These are phyloP conservation scores for Acarospora socialis DNA, from an alignment of 2,329 filamentous ascomycete genomes.

Conservation along the genomic window DNA sequence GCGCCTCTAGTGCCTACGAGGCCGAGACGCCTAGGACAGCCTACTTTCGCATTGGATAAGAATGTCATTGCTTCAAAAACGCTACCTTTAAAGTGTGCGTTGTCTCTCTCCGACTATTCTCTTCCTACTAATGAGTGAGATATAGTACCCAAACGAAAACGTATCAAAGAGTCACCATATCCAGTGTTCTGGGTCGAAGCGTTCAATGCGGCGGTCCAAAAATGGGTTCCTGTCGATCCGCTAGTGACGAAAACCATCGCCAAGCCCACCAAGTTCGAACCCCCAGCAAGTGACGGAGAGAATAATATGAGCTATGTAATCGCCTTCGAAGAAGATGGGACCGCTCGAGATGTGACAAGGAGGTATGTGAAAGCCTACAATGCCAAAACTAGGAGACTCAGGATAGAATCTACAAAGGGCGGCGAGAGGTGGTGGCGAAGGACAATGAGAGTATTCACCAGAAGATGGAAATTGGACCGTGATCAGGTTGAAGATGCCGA, in stretches of 20 bases:
- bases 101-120: conserved; percentile 1
- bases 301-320: conserved; percentile 75
- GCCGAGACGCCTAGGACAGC: conserved; percentile 5
- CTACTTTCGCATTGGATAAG: background rate
- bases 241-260: conserved; percentile 68
- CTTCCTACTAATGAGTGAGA: conserved; percentile 9
- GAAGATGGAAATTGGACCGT: conserved; percentile 41
- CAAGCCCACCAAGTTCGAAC: conserved; percentile 64
- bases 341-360: conserved; percentile 69
- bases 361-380: conserved; percentile 82
- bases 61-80: background rate
- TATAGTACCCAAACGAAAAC: conserved; percentile 24
- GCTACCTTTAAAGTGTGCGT: conserved; percentile 5
- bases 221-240: conserved; percentile 81
- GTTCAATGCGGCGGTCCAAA: conserved; percentile 71
- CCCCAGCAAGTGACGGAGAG: conserved; percentile 59
- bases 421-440: conserved; percentile 43
- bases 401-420: conserved; percentile 54
- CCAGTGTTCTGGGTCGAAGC: conserved; percentile 93
- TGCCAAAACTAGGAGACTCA: conserved; percentile 68
- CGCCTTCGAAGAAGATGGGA: conserved; percentile 67
- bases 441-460: conserved; percentile 28
- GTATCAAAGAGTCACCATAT: conserved; percentile 54
- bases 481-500: conserved; percentile 77
- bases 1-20: background rate